Evolutionary conservation across 2,329 filamentous ascomycete species (phyloP).

Genomic region (Trichoderma gracile): DNA sequence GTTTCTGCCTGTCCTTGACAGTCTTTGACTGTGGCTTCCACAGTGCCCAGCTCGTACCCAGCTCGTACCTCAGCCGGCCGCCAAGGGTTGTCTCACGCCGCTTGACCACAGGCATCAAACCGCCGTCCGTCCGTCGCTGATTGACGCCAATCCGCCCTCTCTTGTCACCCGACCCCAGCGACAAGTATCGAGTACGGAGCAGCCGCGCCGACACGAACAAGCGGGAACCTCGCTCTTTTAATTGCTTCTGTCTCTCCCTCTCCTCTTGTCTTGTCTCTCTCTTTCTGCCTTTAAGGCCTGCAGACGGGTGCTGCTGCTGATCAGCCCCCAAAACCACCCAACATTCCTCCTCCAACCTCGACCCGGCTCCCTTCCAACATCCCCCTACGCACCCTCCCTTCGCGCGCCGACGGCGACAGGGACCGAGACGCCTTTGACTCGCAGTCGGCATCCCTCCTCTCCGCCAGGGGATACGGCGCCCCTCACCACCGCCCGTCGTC

Average conservation of each 20-base stretch:
- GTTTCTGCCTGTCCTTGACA: neutral
- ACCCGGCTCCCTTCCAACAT: constrained; percentile 79
- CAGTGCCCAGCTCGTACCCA: too few species aligned
- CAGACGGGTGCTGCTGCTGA: constrained; percentile 70
- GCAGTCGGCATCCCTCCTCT: constrained; percentile 41
- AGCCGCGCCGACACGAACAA: too few species aligned
- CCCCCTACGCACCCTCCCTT: constrained; percentile 74
- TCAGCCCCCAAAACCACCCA: constrained; percentile 76
- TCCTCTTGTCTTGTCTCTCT: neutral
- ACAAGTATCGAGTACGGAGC: neutral
- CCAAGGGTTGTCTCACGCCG: constrained; percentile 15
- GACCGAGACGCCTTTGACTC: constrained; percentile 44
- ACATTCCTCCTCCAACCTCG: constrained; percentile 75
- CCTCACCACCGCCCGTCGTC: constrained; percentile 53
- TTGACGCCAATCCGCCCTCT: constrained; percentile 19
- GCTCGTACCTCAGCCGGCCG: constrained; percentile 15
- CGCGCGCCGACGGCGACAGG: constrained; percentile 40
- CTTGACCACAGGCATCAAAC: constrained; percentile 13
- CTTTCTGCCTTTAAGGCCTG: constrained; percentile 35
- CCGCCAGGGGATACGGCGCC: constrained; percentile 39
- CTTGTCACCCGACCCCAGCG: constrained; percentile 21
- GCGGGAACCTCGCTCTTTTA: constrained; percentile 8
- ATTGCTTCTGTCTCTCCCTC: constrained; percentile 9
- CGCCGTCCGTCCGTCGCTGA: constrained; percentile 12
- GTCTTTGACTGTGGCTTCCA: neutral